Percentiles rank a stretch among this genome's conserved stretches.
These are phyloP conservation scores for Yarrowia divulgata DNA, from an alignment of 805 yeast species.

Conservation along the genomic window DNA sequence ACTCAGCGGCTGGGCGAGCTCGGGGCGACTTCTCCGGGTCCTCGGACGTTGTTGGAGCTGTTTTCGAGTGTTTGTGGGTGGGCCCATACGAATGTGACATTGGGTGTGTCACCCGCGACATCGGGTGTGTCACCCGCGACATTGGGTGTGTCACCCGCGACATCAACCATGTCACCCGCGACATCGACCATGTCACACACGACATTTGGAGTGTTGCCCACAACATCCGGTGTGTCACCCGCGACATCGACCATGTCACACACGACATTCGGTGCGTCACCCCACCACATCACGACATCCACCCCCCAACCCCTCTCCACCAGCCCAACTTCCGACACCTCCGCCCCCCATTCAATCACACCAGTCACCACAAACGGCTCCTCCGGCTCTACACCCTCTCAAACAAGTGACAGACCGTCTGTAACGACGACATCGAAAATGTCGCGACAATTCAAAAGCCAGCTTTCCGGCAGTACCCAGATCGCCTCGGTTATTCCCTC, in stretches of 20 bases:
- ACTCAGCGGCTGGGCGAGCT: slow-evolving; percentile 3
- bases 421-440: background rate
- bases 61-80: slow-evolving; percentile 7
- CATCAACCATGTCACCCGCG: too few relatives aligned
- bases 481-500: too few relatives aligned
- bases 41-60: slow-evolving; percentile 8
- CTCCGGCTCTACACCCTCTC: background rate
- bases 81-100: too few relatives aligned
- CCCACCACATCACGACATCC: too few relatives aligned
- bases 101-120: too few relatives aligned
- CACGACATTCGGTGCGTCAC: too few relatives aligned
- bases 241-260: too few relatives aligned
- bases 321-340: background rate
- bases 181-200: too few relatives aligned
- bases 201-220: too few relatives aligned
- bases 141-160: too few relatives aligned
- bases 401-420: background rate
- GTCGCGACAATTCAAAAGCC: background rate
- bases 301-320: background rate
- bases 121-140: too few relatives aligned
- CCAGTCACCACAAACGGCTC: slow-evolving; percentile 32
- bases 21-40: slow-evolving; percentile 14
- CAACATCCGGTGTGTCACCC: too few relatives aligned
- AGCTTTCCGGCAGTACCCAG: background rate
- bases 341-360: background rate